Evolutionary conservation across 345 rosid genomes (phyloP), one percentile per base, ranked within the genome.

Genomic region (Lepidium sativum): DNA sequence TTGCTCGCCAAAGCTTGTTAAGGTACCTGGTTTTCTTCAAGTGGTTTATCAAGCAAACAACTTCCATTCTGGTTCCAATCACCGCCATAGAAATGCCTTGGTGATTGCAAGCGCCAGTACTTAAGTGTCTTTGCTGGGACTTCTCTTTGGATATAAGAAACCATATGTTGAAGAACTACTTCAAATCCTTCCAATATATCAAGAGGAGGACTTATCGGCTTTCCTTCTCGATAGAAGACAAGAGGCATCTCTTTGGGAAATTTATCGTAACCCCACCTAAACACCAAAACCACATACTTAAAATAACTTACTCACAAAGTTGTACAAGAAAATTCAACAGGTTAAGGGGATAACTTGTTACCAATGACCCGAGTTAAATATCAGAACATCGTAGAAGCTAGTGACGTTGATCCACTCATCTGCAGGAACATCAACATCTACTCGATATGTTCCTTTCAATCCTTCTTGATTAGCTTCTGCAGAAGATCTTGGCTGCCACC

Each of bases 11-110:
- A 8, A 44, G 50, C 44, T 32, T 1, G 44, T 23, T 59, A 41
- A 29, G 5, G 5, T 84, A 94, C 97, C 99, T 90, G 82, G 23
- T 66, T 43, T 77, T 81, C 80, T 48, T 72, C 71, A 4, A 88
- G 92, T 61, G 92, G 97, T 49, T 82, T 78, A 33, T 78, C 79
- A 21, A 86, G 84, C 69, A 88, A 79, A 80, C 99, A 94, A 61
- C 95, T 90, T 13, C 99, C 97, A 32, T 94, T 94, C 63, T 80
- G 91, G 77, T 94, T 90, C 99, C 99, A 94, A 10, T 90, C 91
- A 29, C 99, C 95, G 6, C 92, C 97, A 18, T 76, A 72, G 60
- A 94, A 94, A 75, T 94, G 97, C 72, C 99, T 78, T 0, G 96
- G 97, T 8, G 99, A 94, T 68, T 94, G 97, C 79, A 90, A 75